phyloP scores from a whole-genome alignment of 2,329 filamentous ascomycete species.

The Aspergillus intermedius region DNA sequence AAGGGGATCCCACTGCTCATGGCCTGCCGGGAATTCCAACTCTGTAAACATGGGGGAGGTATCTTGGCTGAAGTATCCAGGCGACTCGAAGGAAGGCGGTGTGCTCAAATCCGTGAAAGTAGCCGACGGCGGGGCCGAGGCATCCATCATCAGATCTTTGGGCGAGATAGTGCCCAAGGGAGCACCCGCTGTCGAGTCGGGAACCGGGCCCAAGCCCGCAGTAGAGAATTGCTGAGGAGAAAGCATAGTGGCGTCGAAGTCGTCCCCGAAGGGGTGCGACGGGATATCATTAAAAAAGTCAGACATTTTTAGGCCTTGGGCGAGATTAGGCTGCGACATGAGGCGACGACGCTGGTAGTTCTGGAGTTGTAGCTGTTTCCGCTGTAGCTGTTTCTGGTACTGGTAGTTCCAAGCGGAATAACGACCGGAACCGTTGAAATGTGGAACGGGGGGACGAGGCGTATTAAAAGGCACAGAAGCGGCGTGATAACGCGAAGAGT shows the following conservation, averaged over 20 bases:
- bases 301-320: constrained; percentile 28
- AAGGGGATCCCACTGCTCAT: constrained; percentile 64
- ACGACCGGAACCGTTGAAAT: constrained; percentile 28
- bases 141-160: constrained; percentile 67
- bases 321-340: constrained; percentile 35
- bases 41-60: constrained; percentile 69
- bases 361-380: constrained; percentile 23
- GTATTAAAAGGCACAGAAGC: constrained; percentile 35
- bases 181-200: constrained; percentile 33
- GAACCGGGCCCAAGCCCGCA: constrained; percentile 39
- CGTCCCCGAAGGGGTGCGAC: constrained; percentile 18
- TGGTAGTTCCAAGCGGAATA: constrained; percentile 7
- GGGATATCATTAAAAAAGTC: constrained; percentile 25
- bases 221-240: constrained; percentile 17
- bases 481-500: constrained; percentile 27
- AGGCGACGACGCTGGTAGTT: constrained; percentile 28
- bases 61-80: constrained; percentile 62
- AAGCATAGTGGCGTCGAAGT: constrained; percentile 21
- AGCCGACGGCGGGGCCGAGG: constrained; percentile 74
- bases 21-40: constrained; percentile 47
- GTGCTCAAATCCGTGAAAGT: constrained; percentile 80
- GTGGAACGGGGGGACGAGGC: constrained; percentile 35
- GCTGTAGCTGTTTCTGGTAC: constrained; percentile 24
- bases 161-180: constrained; percentile 67
- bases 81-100: constrained; percentile 66